Evolutionary conservation across 306 rosid genomes (phyloP).

Genomic region (Phaseolus lunatus): DNA sequence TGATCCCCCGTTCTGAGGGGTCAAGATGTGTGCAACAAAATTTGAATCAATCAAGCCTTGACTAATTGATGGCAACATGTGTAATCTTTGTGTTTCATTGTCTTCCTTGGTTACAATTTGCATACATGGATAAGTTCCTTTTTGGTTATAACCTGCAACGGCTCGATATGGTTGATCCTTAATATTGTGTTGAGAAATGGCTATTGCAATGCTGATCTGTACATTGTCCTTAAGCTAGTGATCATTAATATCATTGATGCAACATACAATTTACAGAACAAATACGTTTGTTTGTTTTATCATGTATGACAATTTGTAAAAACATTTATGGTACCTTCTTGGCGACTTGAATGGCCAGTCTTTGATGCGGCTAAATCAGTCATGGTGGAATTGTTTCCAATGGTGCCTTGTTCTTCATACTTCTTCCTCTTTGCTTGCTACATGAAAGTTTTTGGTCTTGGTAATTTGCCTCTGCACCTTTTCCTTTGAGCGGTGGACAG

Average conservation of each 20-base stretch:
- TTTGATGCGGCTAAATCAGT: neutral
- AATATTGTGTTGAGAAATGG: neutral
- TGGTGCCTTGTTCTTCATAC: neutral
- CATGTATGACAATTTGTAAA: neutral
- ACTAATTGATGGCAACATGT: constrained; percentile 16
- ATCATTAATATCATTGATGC: no score
- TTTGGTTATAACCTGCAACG: neutral
- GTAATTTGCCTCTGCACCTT: neutral
- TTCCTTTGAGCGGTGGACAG: neutral
- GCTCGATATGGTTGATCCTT: neutral
- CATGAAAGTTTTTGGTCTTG: neutral
- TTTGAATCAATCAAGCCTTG: constrained; percentile 41
- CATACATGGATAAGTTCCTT: constrained; percentile 26
- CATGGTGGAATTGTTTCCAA: neutral
- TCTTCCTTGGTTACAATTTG: neutral
- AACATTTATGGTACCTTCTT: neutral
- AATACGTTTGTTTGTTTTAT: neutral
- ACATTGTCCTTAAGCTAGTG: neutral
- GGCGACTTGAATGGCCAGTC: neutral
- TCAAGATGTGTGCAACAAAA: constrained; percentile 24
- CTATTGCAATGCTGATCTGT: constrained; percentile 16
- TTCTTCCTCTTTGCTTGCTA: neutral
- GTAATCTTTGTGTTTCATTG: constrained; percentile 1
- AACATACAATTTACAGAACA: neutral
- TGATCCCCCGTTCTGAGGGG: neutral